Conservation (phyloP, 106 monocot genomes). For the Dendrobium nobile region DNA sequence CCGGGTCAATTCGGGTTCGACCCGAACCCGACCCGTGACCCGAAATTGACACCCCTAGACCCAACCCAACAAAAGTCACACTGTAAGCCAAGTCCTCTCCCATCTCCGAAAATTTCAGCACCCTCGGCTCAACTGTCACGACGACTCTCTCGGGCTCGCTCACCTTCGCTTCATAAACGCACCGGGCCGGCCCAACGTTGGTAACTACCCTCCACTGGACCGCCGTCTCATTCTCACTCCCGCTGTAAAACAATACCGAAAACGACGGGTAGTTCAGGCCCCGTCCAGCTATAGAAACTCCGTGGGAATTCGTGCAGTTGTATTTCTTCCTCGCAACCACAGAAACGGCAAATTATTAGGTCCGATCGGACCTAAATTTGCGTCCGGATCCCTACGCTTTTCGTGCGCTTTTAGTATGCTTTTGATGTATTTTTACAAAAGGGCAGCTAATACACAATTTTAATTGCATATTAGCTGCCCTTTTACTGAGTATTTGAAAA, state of each 20-base stretch:
- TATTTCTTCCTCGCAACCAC: background rate
- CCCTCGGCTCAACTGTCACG: conserved; percentile 24
- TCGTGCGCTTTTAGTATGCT: too few relatives aligned
- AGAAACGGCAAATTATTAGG: too few relatives aligned
- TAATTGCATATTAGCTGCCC: too few relatives aligned
- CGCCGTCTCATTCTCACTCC: background rate
- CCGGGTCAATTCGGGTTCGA: too few relatives aligned
- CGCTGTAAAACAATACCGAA: background rate
- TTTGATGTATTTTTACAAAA: too few relatives aligned
- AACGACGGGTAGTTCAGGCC: conserved; percentile 42
- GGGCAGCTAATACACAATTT: too few relatives aligned
- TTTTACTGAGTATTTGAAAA: too few relatives aligned
- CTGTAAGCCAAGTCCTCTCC: conserved; percentile 31
- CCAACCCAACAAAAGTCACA: conserved; percentile 17
- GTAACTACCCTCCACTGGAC: background rate
- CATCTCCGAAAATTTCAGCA: conserved; percentile 11
- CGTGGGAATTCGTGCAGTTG: background rate
- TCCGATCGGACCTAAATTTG: too few relatives aligned
- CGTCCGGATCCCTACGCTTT: too few relatives aligned
- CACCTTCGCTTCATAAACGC: conserved; percentile 22
- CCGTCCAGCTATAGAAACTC: background rate
- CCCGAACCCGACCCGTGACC: too few relatives aligned
- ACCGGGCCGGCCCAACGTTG: conserved; percentile 18
- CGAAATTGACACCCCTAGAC: too few relatives aligned
- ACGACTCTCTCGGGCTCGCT: conserved; percentile 16